Conservation (phyloP, 2,329 filamentous ascomycete species). For the Pseudocercospora crystallina region DNA sequence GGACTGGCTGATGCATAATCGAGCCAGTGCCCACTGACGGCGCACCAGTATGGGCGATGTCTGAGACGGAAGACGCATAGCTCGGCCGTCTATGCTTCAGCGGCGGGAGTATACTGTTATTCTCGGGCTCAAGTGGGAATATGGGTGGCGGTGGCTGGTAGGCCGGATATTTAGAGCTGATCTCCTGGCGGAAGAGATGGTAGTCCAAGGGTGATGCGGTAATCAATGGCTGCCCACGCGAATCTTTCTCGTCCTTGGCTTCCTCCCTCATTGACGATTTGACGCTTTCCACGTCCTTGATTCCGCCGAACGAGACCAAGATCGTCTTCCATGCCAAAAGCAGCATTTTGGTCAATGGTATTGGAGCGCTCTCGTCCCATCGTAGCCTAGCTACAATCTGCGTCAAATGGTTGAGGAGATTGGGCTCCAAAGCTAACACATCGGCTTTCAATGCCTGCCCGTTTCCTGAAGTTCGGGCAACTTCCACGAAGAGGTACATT, state of each 20-base stretch:
- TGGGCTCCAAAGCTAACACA: conserved; percentile 50
- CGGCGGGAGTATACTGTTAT: conserved; percentile 85
- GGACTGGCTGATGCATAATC: conserved; percentile 91
- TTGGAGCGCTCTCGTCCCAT: conserved; percentile 60
- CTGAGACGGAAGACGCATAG: conserved; percentile 21
- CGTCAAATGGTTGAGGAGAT: conserved; percentile 70
- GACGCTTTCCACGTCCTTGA: conserved; percentile 67
- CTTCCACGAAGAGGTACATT: conserved; percentile 51
- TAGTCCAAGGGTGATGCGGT: conserved; percentile 95
- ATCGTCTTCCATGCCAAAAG: conserved; percentile 91
- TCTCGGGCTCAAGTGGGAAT: conserved; percentile 84
- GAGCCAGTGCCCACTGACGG: conserved; percentile 57
- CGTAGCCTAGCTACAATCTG: conserved; percentile 55
- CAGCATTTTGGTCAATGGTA: conserved; percentile 54
- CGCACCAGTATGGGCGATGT: conserved; percentile 47
- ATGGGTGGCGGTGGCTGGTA: conserved; percentile 85
- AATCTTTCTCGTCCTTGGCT: conserved; percentile 53
- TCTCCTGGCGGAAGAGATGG: conserved; percentile 92
- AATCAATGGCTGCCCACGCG: conserved; percentile 72
- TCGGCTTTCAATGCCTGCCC: conserved; percentile 30
- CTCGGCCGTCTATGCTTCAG: conserved; percentile 68
- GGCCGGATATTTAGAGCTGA: conserved; percentile 95
- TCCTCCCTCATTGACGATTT: conserved; percentile 70
- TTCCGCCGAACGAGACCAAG: conserved; percentile 80
- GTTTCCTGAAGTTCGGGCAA: conserved; percentile 37